Conservation (phyloP, 495 filamentous ascomycete species). For the Podospora sp. region DNA sequence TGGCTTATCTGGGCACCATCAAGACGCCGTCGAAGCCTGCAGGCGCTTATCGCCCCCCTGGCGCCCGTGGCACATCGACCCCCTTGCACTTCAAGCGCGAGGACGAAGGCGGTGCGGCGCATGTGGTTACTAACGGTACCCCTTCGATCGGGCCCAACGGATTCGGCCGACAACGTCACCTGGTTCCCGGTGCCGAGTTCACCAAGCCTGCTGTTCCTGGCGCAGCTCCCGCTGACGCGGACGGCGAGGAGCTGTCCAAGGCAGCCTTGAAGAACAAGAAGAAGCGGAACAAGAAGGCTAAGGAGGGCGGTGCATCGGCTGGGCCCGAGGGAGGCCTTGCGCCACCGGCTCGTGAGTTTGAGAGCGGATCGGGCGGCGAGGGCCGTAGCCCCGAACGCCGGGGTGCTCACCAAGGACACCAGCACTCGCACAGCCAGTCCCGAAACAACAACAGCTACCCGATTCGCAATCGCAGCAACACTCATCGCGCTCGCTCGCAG, state of each 20-base stretch:
- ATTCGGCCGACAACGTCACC: slow-evolving; percentile 69
- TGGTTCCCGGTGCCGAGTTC: slow-evolving; percentile 57
- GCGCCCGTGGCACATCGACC: slow-evolving; percentile 83
- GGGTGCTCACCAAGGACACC: slow-evolving; percentile 39
- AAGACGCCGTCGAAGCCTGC: slow-evolving; percentile 94
- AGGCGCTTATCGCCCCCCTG: slow-evolving; percentile 95
- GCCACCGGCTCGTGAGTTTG: slow-evolving; percentile 44
- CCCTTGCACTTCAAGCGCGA: slow-evolving; percentile 96
- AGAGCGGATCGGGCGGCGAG: slow-evolving; percentile 44
- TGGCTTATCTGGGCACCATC: slow-evolving; percentile 77
- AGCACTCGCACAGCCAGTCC: slow-evolving; percentile 59
- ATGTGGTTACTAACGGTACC: slow-evolving; percentile 74
- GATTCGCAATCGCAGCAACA: slow-evolving; percentile 50
- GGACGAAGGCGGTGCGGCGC: slow-evolving; percentile 92
- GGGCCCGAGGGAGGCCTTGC: slow-evolving; percentile 41
- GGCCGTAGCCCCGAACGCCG: slow-evolving; percentile 69
- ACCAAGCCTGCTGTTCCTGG: slow-evolving; percentile 66
- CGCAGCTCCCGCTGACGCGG: slow-evolving; percentile 63
- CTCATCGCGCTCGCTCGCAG: slow-evolving; percentile 41
- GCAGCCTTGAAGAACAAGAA: slow-evolving; percentile 97
- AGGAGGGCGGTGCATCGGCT: slow-evolving; percentile 59
- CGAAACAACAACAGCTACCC: slow-evolving; percentile 48
- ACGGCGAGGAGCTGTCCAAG: slow-evolving; percentile 74
- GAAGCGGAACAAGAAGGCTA: slow-evolving; percentile 94
- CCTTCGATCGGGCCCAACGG: slow-evolving; percentile 69